These are phyloP conservation scores for Skeletonema costatum DNA, from an alignment of 108 stramenopile species.

Conservation along the genomic window DNA sequence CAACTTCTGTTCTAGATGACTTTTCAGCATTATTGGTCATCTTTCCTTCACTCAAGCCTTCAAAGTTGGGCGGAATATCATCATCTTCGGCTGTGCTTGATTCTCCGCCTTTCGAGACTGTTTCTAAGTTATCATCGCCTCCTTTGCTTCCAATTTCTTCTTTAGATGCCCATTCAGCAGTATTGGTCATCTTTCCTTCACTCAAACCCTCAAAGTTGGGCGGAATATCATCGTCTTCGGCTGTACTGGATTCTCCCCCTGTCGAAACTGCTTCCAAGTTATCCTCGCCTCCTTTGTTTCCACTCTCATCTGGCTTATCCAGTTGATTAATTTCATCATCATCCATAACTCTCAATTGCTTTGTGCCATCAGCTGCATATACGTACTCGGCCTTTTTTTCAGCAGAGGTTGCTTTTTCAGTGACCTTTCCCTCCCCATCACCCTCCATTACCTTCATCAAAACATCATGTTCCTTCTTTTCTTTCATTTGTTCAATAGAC, in stretches of 20 bases:
- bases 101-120: neutral
- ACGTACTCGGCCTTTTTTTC: neutral
- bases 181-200: neutral
- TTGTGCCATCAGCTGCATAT: neutral
- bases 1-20: neutral
- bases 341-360: neutral
- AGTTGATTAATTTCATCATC: neutral
- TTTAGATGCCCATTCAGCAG: neutral
- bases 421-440: neutral
- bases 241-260: neutral
- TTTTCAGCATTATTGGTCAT: neutral
- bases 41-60: too few species aligned
- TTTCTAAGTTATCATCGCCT: neutral
- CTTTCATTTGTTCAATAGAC: neutral
- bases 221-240: too few species aligned
- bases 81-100: neutral
- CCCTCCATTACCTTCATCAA: neutral
- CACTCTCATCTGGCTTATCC: neutral
- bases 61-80: too few species aligned
- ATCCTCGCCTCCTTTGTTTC: neutral
- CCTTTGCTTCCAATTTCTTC: neutral
- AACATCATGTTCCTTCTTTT: neutral
- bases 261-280: neutral
- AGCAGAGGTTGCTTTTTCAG: neutral
- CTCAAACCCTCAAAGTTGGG: too few species aligned